Conservation (phyloP, 306 rosid genomes). For the Myrica gale region DNA sequence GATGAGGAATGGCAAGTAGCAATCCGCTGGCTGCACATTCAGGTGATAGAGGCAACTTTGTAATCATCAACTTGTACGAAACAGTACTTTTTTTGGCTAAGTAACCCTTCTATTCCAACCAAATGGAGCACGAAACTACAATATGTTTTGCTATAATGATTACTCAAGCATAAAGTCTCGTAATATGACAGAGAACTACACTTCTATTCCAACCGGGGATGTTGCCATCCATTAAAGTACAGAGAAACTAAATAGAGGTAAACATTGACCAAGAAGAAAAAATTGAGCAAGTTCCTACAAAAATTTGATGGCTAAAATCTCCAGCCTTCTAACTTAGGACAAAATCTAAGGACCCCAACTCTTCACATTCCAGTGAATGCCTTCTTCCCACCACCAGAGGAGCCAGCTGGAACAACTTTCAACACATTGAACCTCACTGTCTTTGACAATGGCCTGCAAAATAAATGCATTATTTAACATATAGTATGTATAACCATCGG, state of each 20-base stretch:
- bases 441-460: slow-evolving; percentile 64
- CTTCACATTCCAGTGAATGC: slow-evolving; percentile 58
- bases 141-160: not conserved
- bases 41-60: no score
- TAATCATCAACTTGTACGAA: no score
- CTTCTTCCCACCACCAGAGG: slow-evolving; percentile 57
- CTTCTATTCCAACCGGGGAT: not conserved
- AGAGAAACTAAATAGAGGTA: not conserved
- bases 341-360: not conserved
- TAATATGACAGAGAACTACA: not conserved
- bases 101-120: no score
- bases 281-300: not conserved
- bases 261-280: not conserved
- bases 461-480: no score
- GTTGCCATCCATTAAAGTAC: not conserved
- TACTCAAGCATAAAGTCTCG: not conserved
- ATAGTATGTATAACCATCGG: not conserved
- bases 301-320: not conserved
- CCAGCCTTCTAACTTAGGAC: not conserved
- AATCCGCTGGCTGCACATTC: no score
- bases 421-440: slow-evolving; percentile 67
- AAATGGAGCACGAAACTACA: no score
- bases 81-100: no score
- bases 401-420: slow-evolving; percentile 69
- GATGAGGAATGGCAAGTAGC: no score